These are phyloP conservation scores for Syncephalis plumigaleata DNA, from an alignment of 371 early-diverging fungal species.

Conservation along the genomic window DNA sequence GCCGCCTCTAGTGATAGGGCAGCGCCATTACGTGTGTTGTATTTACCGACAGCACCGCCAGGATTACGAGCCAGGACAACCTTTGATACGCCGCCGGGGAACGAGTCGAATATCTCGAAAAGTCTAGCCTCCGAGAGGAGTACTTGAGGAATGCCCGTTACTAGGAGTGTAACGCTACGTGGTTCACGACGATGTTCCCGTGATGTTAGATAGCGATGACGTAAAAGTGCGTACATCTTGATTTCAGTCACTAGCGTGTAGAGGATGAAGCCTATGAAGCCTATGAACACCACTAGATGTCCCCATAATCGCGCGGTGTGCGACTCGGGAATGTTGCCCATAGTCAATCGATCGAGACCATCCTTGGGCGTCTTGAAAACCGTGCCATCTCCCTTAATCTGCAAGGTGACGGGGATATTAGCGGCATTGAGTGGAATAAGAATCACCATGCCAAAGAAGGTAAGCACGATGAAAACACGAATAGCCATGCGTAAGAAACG, in stretches of 20 bases:
- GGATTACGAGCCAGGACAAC: constrained; percentile 23
- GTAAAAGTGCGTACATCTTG: constrained; percentile 38
- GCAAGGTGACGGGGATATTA: constrained; percentile 13
- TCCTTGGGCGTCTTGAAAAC: no score
- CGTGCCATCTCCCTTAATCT: no score
- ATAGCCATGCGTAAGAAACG: constrained; percentile 37
- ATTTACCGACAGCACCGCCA: neutral
- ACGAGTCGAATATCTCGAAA: constrained; percentile 30
- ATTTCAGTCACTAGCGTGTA: constrained; percentile 40
- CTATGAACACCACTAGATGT: constrained; percentile 26
- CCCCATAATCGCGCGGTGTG: constrained; percentile 34
- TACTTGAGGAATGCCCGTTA: constrained; percentile 33
- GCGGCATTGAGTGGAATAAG: constrained; percentile 45
- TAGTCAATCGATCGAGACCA: constrained; percentile 33
- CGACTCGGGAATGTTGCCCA: constrained; percentile 35
- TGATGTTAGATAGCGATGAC: constrained; percentile 39
- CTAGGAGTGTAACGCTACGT: constrained; percentile 41
- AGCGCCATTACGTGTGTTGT: neutral
- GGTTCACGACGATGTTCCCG: constrained; percentile 35
- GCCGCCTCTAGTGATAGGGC: constrained; percentile 7
- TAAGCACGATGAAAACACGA: constrained; percentile 25
- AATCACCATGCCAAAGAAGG: constrained; percentile 36
- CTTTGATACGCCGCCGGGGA: constrained; percentile 55
- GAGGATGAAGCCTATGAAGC: constrained; percentile 18
- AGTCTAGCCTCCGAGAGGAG: constrained; percentile 24